Evolutionary conservation across 371 early-diverging fungal species (phyloP), one percentile per base, ranked within the genome.

Genomic region (Funneliformis caledonium): DNA sequence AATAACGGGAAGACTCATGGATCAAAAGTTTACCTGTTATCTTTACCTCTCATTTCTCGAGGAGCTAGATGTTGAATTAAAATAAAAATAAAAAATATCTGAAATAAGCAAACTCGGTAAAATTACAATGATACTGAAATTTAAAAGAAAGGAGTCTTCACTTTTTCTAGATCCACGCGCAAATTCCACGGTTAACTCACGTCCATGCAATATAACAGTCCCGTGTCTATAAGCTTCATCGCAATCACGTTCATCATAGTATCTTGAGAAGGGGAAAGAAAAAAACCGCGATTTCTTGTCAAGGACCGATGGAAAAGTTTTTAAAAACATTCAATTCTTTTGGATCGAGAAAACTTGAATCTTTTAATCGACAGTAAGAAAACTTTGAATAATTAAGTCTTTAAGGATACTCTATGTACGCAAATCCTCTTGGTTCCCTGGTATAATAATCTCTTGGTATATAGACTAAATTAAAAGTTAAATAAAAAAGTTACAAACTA

Each of bases 341-440:
- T 42, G 37, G 42, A 37, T 45, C 45, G 77, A 43, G 26, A 4
- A 75, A 73, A 50, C 56, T 73, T 73, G 73, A 73, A 73, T 47
- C 70, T 73, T 50, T 14, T 50, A 33, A 26, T 45, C 65, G 61
- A 26, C 43, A 42, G 77, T 43, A 14, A 42, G 14, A 47, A 76
- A 19, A 62, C 33, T 64, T 47, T 76, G 65, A 42, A 26, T 37
- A 75, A 47, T 33, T 45, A 42, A 56, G 48, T 52, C 43, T 56
- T 59, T 43, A 76, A 76, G 77, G 77, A 76, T 76, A 76, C 77
- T 76, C 77, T 76, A 76, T 76, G 64, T 76, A 76, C 33, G 77
- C 77, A 76, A 76, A 76, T 2, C 77, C 77, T 64, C 77, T 64
- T 45, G 77, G 77, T 47, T 76, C 77, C 12, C 77, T 76, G 10